Evolutionary conservation across 495 filamentous ascomycete species (phyloP).

Genomic region (Penicillium silybi): DNA sequence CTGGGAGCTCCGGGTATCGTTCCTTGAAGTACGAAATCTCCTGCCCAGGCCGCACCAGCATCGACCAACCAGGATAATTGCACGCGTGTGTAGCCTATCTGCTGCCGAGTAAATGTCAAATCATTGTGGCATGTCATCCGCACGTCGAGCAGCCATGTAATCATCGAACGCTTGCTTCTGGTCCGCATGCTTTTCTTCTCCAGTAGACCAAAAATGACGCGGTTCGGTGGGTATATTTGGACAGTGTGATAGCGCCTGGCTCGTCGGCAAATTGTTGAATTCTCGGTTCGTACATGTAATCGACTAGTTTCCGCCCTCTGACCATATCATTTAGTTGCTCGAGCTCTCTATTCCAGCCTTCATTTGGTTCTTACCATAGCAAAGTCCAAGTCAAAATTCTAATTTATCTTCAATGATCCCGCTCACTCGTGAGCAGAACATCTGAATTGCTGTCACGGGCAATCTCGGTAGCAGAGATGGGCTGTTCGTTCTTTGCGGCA

Average conservation of each 20-base stretch:
- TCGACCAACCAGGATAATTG: constrained; percentile 37
- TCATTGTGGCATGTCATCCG: constrained; percentile 22
- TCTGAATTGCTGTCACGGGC: constrained; percentile 5
- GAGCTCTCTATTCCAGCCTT: neutral
- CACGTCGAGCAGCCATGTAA: constrained; percentile 24
- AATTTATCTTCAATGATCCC: neutral
- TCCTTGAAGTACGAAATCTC: constrained; percentile 36
- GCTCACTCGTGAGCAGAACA: constrained; percentile 2
- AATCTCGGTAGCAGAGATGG: constrained; percentile 5
- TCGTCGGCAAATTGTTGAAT: constrained; percentile 24
- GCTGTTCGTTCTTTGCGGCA: neutral
- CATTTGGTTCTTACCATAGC: constrained; percentile 4
- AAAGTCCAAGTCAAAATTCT: constrained; percentile 15
- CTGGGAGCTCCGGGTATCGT: constrained; percentile 28
- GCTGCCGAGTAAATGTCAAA: constrained; percentile 18
- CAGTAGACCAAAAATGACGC: constrained; percentile 19
- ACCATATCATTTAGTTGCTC: neutral
- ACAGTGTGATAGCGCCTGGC: constrained; percentile 13
- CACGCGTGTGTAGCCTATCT: constrained; percentile 13
- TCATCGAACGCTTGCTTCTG: constrained; percentile 24
- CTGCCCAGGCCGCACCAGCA: constrained; percentile 46
- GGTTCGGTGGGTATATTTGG: constrained; percentile 19
- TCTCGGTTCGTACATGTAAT: constrained; percentile 25
- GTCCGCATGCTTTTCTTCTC: constrained; percentile 19
- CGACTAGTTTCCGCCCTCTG: constrained; percentile 16